Base-by-base conservation (phyloP, 208 protist genomes). In the Porcisia deanei region DNA sequence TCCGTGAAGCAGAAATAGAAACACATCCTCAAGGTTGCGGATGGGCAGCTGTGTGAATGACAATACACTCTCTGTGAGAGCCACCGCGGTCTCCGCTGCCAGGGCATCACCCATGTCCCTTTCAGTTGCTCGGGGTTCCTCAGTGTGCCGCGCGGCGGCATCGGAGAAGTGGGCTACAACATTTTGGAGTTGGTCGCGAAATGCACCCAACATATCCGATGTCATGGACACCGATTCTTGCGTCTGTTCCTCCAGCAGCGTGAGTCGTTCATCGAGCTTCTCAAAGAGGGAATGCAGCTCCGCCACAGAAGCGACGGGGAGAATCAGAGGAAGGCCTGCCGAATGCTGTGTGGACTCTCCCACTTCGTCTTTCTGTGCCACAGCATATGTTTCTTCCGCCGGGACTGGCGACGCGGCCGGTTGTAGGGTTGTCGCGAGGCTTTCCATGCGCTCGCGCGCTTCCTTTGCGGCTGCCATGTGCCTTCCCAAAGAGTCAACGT, bases 1-100 rank as follows among this genome's bases (percentile, higher is more conserved):
- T 41, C 88, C 85, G 0, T 70, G 57, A 64, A 92, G 69, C 2
- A 94, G 37, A 82, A 91, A 93, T n/a, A 87, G 22, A 25, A 96
- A 80, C n/a, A 96, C 69, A 49, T 91, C 83, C 41, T 93, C 92
- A 14, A 96, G 76, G 39, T 71, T 80, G 6, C 76, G 25, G 8
- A 88, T 71, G 34, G 55, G 20, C 30, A 45, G 55, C 47, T n/a
- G 22, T 52, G 52, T 22, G 25, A 45, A 58, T 59, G 72, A 20
- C 0, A 7, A 55, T n/a, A 43, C 20, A 5, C 43, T 18, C 12
- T 39, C 20, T 14, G 55, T 22, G 70, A 53, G 37, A 25, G 55
- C 70, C n/a, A 18, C 41, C 55, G 12, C 39, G 4, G 39, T 59
- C 37, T 47, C 53, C 9, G 61, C 18, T 1, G 25, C 47, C 34